phyloP scores from a whole-genome alignment of 495 filamentous ascomycete genomes.

The Podospora sp. region DNA sequence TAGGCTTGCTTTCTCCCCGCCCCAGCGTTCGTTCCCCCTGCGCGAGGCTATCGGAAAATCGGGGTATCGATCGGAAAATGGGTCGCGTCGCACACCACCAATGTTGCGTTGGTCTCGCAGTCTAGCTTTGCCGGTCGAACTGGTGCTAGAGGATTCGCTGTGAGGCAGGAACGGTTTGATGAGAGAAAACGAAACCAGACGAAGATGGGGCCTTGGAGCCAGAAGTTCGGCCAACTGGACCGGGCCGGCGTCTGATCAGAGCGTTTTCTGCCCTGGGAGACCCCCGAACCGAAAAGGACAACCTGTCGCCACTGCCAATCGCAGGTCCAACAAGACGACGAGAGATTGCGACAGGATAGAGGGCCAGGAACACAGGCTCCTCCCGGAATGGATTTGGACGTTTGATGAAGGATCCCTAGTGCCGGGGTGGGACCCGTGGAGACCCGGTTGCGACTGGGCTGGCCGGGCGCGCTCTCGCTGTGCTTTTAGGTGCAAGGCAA shows the following conservation, averaged over 20 bases:
- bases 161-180: conserved; percentile 3
- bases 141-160: neutral
- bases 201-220: neutral
- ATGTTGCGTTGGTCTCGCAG: neutral
- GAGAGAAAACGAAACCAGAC: neutral
- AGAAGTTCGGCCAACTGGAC: neutral
- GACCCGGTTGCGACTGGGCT: neutral
- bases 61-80: neutral
- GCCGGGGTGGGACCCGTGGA: conserved; percentile 2
- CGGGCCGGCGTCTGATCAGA: conserved; percentile 10
- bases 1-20: neutral
- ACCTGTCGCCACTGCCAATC: neutral
- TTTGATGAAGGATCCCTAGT: conserved; percentile 9
- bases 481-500: neutral
- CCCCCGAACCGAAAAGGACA: neutral
- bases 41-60: neutral
- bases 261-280: neutral
- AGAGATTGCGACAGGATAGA: conserved; percentile 12
- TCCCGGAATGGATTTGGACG: neutral
- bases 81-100: neutral
- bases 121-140: conserved; percentile 1
- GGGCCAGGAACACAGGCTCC: neutral
- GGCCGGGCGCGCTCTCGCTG: too few species aligned
- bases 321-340: conserved; percentile 3
- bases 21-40: conserved; percentile 1